Base-by-base conservation (phyloP, 2,329 filamentous ascomycete species). In the Aspergillus ruber region DNA sequence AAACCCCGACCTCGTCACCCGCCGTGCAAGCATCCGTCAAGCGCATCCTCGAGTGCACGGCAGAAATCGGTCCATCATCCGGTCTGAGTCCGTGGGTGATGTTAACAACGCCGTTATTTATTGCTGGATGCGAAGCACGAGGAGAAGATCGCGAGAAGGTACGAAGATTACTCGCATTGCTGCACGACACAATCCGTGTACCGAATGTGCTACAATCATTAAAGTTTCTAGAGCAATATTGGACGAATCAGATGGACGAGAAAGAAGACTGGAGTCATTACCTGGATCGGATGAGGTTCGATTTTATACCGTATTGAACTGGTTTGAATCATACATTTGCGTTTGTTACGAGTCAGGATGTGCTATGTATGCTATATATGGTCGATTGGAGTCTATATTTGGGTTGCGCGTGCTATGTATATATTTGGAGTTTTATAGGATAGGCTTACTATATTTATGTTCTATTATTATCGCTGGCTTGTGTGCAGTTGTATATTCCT, bases 91-190 rank as follows among this genome's bases (percentile, higher is more conserved):
- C 70, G 7, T 69, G 67, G 62, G 67, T 68, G 6, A 64, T 73
- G 54, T 56, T 72, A 13, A 72, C 70, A 17, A 73, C 70, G 6
- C 69, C 70, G 6, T 51, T 73, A 5, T 73, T 73, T 47, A 71
- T 70, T 40, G 70, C 69, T 6, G 70, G 70, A 3, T 72, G 69
- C 42, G 69, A 72, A 44, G 68, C 69, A 15, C 54, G 62, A 5
- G 67, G 60, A 2, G 55, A 66, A 27, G 68, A 72, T 47, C 61
- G 67, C 6, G 61, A 60, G 27, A 58, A 56, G 9, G 63, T 71
- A 12, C 57, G 61, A 29, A 52, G 55, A 18, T 43, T 72, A 18
- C 52, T 72, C 5, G 53, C 57, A 0, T 60, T 60, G 23, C 55
- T 71, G 41, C 65, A 71, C 45, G 60, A 69, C 42, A 69, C 65